Base-by-base conservation (phyloP, 306 rosid genomes). In the Biancaea sappan region DNA sequence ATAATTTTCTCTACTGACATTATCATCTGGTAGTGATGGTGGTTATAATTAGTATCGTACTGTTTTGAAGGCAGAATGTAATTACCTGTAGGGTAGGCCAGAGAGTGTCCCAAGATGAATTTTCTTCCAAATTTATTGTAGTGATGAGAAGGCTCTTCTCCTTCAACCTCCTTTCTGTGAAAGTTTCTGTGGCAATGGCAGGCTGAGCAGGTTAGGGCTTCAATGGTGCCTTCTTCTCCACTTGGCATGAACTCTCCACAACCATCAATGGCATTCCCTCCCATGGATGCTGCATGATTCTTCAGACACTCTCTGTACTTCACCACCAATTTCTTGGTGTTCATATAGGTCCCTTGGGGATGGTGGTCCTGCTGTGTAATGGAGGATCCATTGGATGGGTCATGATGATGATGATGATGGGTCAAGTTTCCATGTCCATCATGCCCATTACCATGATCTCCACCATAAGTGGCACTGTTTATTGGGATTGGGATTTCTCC, bases 211-310 rank as follows among this genome's bases (percentile, higher is more conserved):
- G 28, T 88, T 54, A 93, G 86, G 15, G 98, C 94, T 64, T 93
- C 98, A 6, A 88, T 80, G 31, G 86, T 84, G 1, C 96, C 98
- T 65, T 90, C 89, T 58, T 93, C 90, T 14, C 96, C 96, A 71
- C 84, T 84, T 0, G 98, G 95, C 96, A 93, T 93, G 91, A 93
- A 93, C 79, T 93, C 98, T 5, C 98, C 95, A 41, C 98, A 93
- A 0, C 98, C 98, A 51, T 93, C 98, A 0, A 90, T 89, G 16
- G 97, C 95, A 69, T 79, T 93, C 6, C 93, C 97, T 84, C 98
- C 98, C 95, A 93, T 88, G 41, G 95, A 65, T 2, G 98, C 98
- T 57, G 98, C 98, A 75, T 93, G 97, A 83, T 93, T 93, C 77
- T 93, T 93, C 4, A 84, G 89, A 80, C 98, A 93, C 76, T 93